phyloP scores from a whole-genome alignment of 1,284 basidiomycete genomes.

The Naganishia sp. region DNA sequence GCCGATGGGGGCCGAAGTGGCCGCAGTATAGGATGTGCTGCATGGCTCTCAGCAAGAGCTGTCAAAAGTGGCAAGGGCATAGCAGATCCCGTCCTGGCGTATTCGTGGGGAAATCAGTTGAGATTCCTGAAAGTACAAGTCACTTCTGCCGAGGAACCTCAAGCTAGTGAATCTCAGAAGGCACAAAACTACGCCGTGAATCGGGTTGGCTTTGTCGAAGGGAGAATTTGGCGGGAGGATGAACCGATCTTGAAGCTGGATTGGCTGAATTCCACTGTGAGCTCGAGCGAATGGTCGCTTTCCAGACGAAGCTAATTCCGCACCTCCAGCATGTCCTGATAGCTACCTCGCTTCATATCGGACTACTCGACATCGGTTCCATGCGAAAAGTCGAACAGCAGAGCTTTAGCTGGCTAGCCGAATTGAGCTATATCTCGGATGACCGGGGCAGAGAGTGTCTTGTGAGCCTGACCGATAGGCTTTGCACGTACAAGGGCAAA shows the following conservation, averaged over 20 bases:
- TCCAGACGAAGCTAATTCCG: constrained; percentile 25
- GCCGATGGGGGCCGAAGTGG: constrained; percentile 50
- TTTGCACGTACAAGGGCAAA: constrained; percentile 77
- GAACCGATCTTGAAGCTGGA: constrained; percentile 52
- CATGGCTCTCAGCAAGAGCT: constrained; percentile 67
- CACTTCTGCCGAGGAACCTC: constrained; percentile 13
- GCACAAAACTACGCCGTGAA: constrained; percentile 30
- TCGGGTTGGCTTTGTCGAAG: constrained; percentile 49
- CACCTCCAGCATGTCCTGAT: constrained; percentile 28
- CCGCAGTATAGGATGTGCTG: constrained; percentile 64
- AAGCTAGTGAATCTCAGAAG: constrained; percentile 4
- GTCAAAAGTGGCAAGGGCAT: background rate
- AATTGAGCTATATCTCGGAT: constrained; percentile 23
- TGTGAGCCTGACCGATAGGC: background rate
- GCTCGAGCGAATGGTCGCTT: constrained; percentile 12
- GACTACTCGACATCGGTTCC: constrained; percentile 20
- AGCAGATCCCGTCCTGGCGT: constrained; percentile 69
- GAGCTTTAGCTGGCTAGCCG: constrained; percentile 17
- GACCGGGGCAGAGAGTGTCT: constrained; percentile 1
- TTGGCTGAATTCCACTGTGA: constrained; percentile 57
- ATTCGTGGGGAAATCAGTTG: constrained; percentile 74
- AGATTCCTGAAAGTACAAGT: constrained; percentile 64
- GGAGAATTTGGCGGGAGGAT: constrained; percentile 47
- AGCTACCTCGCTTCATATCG: constrained; percentile 19
- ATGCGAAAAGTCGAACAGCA: constrained; percentile 27